Conservation (phyloP, 306 rosid species). For the Gillenia trifoliata region DNA sequence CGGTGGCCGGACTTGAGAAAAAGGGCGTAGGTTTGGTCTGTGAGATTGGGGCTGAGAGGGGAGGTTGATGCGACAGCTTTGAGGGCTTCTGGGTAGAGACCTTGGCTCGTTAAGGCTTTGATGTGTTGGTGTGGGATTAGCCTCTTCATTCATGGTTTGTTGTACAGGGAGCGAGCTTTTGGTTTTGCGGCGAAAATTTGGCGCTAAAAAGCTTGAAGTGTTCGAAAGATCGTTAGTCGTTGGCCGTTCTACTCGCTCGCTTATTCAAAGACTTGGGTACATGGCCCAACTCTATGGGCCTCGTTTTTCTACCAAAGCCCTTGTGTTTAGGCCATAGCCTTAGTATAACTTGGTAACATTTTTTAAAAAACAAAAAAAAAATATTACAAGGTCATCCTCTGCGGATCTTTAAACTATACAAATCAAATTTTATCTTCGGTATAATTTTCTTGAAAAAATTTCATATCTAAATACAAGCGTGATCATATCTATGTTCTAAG, state of each 20-base stretch:
- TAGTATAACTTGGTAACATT: neutral
- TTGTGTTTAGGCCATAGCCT: neutral
- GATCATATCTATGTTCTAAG: too few relatives aligned
- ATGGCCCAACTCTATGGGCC: neutral
- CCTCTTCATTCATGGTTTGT: neutral
- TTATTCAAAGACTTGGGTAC: too few relatives aligned
- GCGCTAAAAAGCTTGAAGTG: neutral
- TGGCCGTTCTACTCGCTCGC: too few relatives aligned
- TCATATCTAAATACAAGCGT: too few relatives aligned
- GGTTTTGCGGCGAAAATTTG: neutral
- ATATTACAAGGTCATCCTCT: too few relatives aligned
- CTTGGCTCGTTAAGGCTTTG: neutral
- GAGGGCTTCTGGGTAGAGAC: conserved; percentile 14
- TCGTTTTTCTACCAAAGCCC: neutral
- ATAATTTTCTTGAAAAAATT: too few relatives aligned
- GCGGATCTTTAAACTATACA: too few relatives aligned
- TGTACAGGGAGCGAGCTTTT: neutral
- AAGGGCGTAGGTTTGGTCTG: neutral
- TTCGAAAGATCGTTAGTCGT: too few relatives aligned
- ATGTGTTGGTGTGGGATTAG: neutral
- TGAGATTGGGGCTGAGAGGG: neutral
- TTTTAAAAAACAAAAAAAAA: too few relatives aligned
- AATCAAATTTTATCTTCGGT: too few relatives aligned
- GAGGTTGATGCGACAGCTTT: neutral
- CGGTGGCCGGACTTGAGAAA: neutral